Evolutionary conservation across 768 basidiomycete species (phyloP).

Genomic region (Leccinum subgranulosum): DNA sequence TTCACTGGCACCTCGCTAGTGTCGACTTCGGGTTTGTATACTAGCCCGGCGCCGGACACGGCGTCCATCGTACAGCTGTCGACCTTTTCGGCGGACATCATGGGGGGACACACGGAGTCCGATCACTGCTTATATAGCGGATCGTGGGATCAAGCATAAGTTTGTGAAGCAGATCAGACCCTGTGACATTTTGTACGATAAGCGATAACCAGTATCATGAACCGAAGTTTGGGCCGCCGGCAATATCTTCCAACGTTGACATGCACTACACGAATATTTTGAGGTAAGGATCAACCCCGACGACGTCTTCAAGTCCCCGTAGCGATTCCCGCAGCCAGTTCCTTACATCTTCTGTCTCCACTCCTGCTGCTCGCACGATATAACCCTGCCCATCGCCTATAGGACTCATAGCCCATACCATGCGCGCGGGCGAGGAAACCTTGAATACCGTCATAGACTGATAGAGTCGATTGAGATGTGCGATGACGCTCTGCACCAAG

Average conservation of each 20-base stretch:
- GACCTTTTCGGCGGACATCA: constrained; percentile 4
- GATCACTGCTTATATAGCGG: background rate
- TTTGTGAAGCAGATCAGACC: background rate
- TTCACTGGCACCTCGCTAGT: constrained; percentile 50
- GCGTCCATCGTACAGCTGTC: background rate
- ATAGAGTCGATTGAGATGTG: constrained; percentile 48
- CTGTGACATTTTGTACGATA: background rate
- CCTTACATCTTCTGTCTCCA: constrained; percentile 73
- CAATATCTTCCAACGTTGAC: background rate
- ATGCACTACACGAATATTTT: constrained; percentile 50
- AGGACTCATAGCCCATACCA: constrained; percentile 81
- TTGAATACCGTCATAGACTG: constrained; percentile 62
- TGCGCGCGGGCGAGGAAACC: constrained; percentile 44
- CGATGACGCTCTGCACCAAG: constrained; percentile 44
- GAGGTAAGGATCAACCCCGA: constrained; percentile 65
- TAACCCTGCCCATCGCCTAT: constrained; percentile 46
- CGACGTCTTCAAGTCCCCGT: constrained; percentile 43
- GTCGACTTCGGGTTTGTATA: constrained; percentile 51
- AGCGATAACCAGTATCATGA: background rate
- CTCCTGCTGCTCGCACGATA: constrained; percentile 71
- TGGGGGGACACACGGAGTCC: background rate
- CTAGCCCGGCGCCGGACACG: constrained; percentile 12
- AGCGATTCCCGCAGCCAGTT: constrained; percentile 64
- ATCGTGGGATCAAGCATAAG: background rate
- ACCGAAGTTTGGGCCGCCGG: background rate